These are phyloP conservation scores for Penicillium sp. DNA, from an alignment of 2,329 filamentous ascomycete genomes.

Conservation along the genomic window DNA sequence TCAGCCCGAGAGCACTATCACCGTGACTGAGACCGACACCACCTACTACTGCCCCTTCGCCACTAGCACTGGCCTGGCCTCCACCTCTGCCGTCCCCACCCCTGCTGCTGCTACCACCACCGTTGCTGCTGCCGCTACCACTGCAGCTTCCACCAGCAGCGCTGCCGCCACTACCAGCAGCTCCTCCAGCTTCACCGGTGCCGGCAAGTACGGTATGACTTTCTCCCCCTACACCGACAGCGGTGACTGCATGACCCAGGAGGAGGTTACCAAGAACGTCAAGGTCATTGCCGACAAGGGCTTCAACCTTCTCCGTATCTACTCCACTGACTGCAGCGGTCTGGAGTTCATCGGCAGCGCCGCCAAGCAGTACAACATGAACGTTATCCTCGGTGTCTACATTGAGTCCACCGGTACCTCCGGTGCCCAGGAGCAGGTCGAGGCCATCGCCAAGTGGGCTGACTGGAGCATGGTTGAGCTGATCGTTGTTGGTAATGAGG, in stretches of 20 bases:
- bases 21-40: slow-evolving; percentile 66
- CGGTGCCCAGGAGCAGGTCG: slow-evolving; percentile 71
- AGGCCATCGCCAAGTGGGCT: slow-evolving; percentile 69
- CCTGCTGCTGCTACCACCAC: slow-evolving; percentile 20
- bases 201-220: slow-evolving; percentile 68
- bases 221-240: slow-evolving; percentile 71
- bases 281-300: slow-evolving; percentile 62
- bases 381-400: slow-evolving; percentile 85
- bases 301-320: slow-evolving; percentile 74
- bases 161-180: slow-evolving; percentile 21
- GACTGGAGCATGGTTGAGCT: slow-evolving; percentile 76
- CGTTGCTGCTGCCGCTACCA: slow-evolving; percentile 21
- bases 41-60: slow-evolving; percentile 72
- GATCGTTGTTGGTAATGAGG: slow-evolving; percentile 88
- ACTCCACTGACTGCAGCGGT: slow-evolving; percentile 87
- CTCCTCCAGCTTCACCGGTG: slow-evolving; percentile 33
- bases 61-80: slow-evolving; percentile 37
- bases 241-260: slow-evolving; percentile 63
- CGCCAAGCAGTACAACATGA: slow-evolving; percentile 65
- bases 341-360: slow-evolving; percentile 74
- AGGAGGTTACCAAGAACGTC: slow-evolving; percentile 63
- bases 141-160: slow-evolving; percentile 22
- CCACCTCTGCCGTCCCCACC: slow-evolving; percentile 23
- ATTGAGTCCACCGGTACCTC: slow-evolving; percentile 65
- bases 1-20: slow-evolving; percentile 65